These are phyloP conservation scores for Magnolia officinalis DNA, from an alignment of 164 flowering plant genomes.

Conservation along the genomic window DNA sequence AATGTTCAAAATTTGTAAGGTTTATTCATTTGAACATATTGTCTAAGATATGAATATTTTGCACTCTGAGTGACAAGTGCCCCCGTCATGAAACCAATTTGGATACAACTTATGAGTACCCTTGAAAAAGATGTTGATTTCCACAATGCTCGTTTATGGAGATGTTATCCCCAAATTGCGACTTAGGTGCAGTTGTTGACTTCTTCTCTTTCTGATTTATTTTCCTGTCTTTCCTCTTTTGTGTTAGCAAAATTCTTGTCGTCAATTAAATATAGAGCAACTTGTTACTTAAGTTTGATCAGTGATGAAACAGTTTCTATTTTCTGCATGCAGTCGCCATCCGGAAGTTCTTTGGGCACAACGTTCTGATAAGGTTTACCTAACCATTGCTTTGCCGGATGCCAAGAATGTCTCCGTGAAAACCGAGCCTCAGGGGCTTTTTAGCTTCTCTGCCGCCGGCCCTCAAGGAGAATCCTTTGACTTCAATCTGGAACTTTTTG, in stretches of 20 bases:
- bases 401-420: slow-evolving; percentile 69
- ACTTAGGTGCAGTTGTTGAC: too few relatives aligned
- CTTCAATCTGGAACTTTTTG: slow-evolving; percentile 54
- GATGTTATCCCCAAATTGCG: too few relatives aligned
- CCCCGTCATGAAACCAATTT: too few relatives aligned
- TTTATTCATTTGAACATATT: too few relatives aligned
- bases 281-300: neutral
- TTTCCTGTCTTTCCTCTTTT: neutral
- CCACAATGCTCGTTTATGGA: too few relatives aligned
- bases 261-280: neutral
- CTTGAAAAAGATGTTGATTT: too few relatives aligned
- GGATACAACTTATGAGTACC: too few relatives aligned
- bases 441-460: slow-evolving; percentile 73
- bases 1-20: too few relatives aligned
- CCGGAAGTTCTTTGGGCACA: slow-evolving; percentile 98
- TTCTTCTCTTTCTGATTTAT: too few relatives aligned
- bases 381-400: slow-evolving; percentile 80
- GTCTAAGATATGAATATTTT: too few relatives aligned
- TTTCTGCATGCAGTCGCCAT: slow-evolving; percentile 46
- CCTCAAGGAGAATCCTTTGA: slow-evolving; percentile 47
- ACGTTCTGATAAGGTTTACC: slow-evolving; percentile 76
- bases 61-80: too few relatives aligned
- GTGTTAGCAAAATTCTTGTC: neutral
- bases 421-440: slow-evolving; percentile 65
- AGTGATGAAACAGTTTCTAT: neutral